Percentiles rank a stretch among this genome's conserved stretches.
Evolutionary conservation across 2,329 filamentous ascomycete species (phyloP).

Genomic region (Clarireedia paspali): DNA sequence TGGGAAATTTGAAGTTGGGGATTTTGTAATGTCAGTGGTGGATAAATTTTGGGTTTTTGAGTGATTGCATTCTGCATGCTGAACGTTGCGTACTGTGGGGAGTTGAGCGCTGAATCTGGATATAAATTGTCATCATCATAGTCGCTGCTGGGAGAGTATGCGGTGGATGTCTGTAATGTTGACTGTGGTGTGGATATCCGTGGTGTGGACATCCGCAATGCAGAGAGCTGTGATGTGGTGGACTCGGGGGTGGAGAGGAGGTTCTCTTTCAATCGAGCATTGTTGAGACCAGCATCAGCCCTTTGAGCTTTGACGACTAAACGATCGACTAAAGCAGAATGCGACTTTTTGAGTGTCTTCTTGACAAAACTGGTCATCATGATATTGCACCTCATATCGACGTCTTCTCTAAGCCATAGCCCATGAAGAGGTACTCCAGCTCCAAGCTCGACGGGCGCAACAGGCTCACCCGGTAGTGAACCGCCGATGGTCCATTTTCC

Average conservation of each 20-base stretch:
- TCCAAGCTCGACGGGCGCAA: conserved; percentile 57
- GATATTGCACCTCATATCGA: conserved; percentile 74
- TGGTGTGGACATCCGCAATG: not conserved
- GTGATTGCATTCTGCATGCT: not conserved
- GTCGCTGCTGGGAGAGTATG: conserved; percentile 9
- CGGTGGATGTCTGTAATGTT: not conserved
- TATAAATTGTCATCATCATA: conserved; percentile 6
- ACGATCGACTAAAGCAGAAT: conserved; percentile 61
- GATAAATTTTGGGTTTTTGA: not conserved
- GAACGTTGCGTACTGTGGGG: not conserved
- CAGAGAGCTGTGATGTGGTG: not conserved
- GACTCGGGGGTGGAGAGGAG: not conserved
- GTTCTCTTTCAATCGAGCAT: conserved; percentile 11
- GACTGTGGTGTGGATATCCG: not conserved
- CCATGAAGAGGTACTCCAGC: conserved; percentile 58
- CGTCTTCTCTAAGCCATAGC: conserved; percentile 77
- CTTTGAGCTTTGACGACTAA: conserved; percentile 45
- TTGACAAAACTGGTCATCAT: conserved; percentile 72
- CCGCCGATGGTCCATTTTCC: conserved; percentile 73
- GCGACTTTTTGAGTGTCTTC: conserved; percentile 71
- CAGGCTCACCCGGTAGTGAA: conserved; percentile 60
- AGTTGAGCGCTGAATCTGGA: not conserved
- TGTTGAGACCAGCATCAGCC: conserved; percentile 13
- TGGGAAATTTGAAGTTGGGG: not conserved
- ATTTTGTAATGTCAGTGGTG: not conserved